Base-by-base conservation (phyloP, 805 yeast species). In the Priceomyces medius region DNA sequence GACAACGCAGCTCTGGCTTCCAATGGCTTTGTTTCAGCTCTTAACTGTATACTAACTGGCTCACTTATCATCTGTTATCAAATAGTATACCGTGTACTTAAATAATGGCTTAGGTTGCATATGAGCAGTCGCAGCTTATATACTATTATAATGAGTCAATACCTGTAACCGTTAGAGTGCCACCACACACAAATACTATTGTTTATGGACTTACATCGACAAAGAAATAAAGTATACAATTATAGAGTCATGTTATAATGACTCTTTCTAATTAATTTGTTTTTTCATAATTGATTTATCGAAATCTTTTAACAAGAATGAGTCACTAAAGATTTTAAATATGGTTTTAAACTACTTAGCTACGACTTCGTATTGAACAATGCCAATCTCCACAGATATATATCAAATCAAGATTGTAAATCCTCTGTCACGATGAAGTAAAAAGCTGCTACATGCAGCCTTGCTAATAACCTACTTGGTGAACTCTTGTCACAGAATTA, bases 1-100 rank as follows among this genome's bases (percentile, higher is more conserved):
- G 99, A 89, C 55, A 93, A 75, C 33, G 96, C 97, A 33, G 98
- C 96, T 73, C 99, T 85, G 47, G 95, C 96, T 72, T 93, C 99
- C 57, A 88, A 70, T 20, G 98, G 96, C 79, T 93, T 93, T 56
- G 93, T 86, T 66, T 93, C 99, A 24, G 97, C 97, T 74, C 99
- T 85, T 48, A 93, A 74, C 58, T 93, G 99, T 50, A 93, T 72
- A 40, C 76, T 81, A 28, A 85, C 88, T 49, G 75, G 50, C 17
- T 31, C 27, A 19, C 43, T 35, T 49, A 47, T 47, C 7, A 9
- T 32, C 29, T 26, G n/a, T n/a, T 6, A 26, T 26, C 5, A 12
- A n/a, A 16, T 28, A 12, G 13, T 28, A 3, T 20, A 14, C 29
- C n/a, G n/a, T n/a, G n/a, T n/a, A n/a, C n/a, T n/a, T n/a, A n/a